phyloP scores from a whole-genome alignment of 1,139 yeast genomes.

The Taphrina flavorubra region DNA sequence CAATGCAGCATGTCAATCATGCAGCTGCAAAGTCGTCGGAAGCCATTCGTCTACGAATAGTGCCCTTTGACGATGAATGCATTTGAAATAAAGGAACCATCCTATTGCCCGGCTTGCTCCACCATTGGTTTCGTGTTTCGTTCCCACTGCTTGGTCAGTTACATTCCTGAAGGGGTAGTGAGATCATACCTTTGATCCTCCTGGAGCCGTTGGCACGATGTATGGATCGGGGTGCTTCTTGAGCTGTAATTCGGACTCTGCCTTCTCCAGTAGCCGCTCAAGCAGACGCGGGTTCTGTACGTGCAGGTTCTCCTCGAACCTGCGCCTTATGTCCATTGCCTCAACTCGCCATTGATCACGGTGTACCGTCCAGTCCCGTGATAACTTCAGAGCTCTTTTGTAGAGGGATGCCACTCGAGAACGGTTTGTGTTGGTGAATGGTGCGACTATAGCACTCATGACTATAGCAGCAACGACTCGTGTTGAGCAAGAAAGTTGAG shows the following conservation, averaged over 20 bases:
- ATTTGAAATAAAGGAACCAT: background rate
- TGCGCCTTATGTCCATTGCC: conserved; percentile 44
- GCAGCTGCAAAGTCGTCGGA: too few species aligned
- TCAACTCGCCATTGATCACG: conserved; percentile 44
- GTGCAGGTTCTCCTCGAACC: conserved; percentile 45
- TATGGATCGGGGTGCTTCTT: conserved; percentile 44
- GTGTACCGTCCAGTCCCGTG: conserved; percentile 46
- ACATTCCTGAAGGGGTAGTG: background rate
- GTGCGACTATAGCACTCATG: conserved; percentile 35
- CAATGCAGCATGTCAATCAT: too few species aligned
- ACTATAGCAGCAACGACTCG: background rate
- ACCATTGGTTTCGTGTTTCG: conserved; percentile 29
- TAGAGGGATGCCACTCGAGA: conserved; percentile 44
- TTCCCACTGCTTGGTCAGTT: conserved; percentile 23
- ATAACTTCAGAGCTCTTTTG: conserved; percentile 43
- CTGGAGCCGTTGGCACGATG: conserved; percentile 37
- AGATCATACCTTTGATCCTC: conserved; percentile 32
- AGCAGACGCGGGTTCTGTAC: conserved; percentile 44
- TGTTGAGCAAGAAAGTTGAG: too few species aligned
- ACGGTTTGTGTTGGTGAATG: conserved; percentile 44
- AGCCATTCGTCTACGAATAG: background rate
- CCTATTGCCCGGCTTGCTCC: conserved; percentile 11
- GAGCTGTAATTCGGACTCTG: conserved; percentile 33
- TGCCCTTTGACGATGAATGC: background rate
- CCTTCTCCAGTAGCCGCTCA: conserved; percentile 35